phyloP scores from a whole-genome alignment of 139 green algal genomes.

The Diplosphaera chodatii region DNA sequence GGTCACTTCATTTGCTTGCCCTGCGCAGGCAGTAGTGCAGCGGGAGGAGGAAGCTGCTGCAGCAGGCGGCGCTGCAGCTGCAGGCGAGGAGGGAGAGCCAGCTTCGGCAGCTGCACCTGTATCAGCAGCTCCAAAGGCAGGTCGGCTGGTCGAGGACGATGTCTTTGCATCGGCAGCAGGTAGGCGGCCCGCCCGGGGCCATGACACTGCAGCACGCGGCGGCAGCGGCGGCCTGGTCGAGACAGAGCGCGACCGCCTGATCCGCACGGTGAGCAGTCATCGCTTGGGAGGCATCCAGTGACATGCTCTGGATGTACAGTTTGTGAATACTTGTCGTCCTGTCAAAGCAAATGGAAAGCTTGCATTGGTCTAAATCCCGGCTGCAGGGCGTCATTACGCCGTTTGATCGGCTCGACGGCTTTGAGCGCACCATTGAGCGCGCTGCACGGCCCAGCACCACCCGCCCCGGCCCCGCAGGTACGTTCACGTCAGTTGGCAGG shows the following conservation, averaged over 20 bases:
- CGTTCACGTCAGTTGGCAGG: not conserved
- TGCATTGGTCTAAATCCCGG: too few species aligned
- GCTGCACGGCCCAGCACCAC: not conserved
- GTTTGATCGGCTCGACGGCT: constrained; percentile 75
- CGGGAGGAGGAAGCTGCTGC: too few species aligned
- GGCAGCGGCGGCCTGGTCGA: constrained; percentile 54
- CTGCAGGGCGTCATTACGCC: constrained; percentile 74
- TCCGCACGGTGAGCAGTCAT: constrained; percentile 49
- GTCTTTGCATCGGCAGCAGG: constrained; percentile 6
- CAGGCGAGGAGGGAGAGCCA: not conserved
- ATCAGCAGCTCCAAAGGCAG: not conserved
- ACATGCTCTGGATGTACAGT: too few species aligned
- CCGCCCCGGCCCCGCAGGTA: not conserved
- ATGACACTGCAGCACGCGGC: too few species aligned
- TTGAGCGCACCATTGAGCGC: constrained; percentile 52
- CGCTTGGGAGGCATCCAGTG: too few species aligned
- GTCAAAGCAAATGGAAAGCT: too few species aligned
- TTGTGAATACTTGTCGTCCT: too few species aligned
- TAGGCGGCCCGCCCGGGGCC: not conserved
- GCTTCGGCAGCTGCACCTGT: not conserved
- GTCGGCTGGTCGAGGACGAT: constrained; percentile 28
- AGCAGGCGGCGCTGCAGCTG: not conserved
- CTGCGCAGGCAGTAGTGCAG: too few species aligned
- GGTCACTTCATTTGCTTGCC: too few species aligned
- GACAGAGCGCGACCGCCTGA: constrained; percentile 78